Percentiles rank a stretch among this genome's conserved stretches.
Evolutionary conservation across 257 asterid species (phyloP).

Genomic region (Plantago ovata): DNA sequence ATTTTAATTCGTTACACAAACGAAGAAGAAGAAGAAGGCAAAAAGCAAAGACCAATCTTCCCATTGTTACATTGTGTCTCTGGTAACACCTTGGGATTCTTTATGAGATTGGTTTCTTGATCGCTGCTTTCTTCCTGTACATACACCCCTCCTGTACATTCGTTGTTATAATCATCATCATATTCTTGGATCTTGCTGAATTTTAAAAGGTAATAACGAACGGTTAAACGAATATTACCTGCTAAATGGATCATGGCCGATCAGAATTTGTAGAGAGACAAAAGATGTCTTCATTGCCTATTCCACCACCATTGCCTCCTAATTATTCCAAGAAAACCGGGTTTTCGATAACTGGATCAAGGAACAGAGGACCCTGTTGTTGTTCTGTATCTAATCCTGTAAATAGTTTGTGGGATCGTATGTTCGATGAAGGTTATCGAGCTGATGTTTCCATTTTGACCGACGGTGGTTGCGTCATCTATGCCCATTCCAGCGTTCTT

Average conservation of each 20-base stretch:
- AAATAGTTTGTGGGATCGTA: conserved; percentile 49
- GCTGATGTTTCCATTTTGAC: conserved; percentile 67
- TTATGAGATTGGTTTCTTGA: conserved; percentile 4
- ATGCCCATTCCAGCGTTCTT: conserved; percentile 65
- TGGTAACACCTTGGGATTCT: conserved; percentile 11
- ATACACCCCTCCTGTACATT: background rate
- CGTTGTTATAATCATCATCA: background rate
- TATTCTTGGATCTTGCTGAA: background rate
- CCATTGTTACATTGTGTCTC: conserved; percentile 22
- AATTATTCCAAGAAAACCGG: conserved; percentile 6
- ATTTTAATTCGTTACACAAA: too few species aligned
- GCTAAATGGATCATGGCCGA: too few species aligned
- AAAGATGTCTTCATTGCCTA: conserved; percentile 25
- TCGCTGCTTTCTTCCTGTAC: background rate
- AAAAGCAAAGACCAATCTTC: conserved; percentile 27
- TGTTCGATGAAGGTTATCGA: conserved; percentile 75
- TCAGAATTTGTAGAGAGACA: background rate
- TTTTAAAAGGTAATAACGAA: background rate
- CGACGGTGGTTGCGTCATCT: conserved; percentile 48
- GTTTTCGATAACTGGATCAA: conserved; percentile 23
- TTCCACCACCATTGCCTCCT: conserved; percentile 61
- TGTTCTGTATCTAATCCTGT: conserved; percentile 29
- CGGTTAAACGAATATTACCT: background rate
- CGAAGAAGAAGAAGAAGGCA: background rate
- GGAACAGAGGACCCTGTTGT: conserved; percentile 25